Evolutionary conservation across 2,329 filamentous ascomycete species (phyloP), one percentile per base, ranked within the genome.

Genomic region (Sordariomycetes sp.): DNA sequence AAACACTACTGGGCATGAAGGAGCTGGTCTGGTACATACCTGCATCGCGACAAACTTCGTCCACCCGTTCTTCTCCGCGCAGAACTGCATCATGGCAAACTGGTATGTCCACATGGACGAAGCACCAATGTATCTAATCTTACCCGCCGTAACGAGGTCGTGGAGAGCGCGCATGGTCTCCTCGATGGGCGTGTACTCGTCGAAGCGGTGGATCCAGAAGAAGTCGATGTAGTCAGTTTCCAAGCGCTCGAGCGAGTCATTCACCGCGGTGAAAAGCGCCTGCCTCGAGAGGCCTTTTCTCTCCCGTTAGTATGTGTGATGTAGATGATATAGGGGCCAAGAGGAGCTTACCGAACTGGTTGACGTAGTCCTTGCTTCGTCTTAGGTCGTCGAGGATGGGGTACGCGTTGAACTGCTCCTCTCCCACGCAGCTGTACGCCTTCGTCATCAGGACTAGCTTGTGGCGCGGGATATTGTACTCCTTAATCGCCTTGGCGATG

Each of bases 231-330:
- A 84, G 1, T 69, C 61, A 1, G 75, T 81, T 24, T 75, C 76
- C 36, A 86, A 70, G 22, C 81, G 69, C 56, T 72, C 68, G 2
- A 83, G 69, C 54, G 77, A 83, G 50, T 74, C 76, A 13, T 87
- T 76, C 2, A 88, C 84, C 0, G 81, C 79, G 61, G 84, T 78
- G 63, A 87, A 82, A 61, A 88, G 82, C 58, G 83, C 79, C 62
- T 80, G 80, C 51, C 85, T 73, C n/a, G 77, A 82, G 20, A 87
- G 69, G 0, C 84, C 84, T 42, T 64, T 56, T 28, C 62, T 62
- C 35, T 62, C 60, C 34, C 63, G 62, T 8, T 22, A 22, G 20
- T 48, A 20, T 20, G 42, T 20, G 45, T 8, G 22, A 12, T 8
- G n/a, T 2, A 22, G 3, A 8, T 6, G 17, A 2, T 17, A 17